phyloP scores from a whole-genome alignment of 192 early-diverging fungal species.

The Coemansia sp. region DNA sequence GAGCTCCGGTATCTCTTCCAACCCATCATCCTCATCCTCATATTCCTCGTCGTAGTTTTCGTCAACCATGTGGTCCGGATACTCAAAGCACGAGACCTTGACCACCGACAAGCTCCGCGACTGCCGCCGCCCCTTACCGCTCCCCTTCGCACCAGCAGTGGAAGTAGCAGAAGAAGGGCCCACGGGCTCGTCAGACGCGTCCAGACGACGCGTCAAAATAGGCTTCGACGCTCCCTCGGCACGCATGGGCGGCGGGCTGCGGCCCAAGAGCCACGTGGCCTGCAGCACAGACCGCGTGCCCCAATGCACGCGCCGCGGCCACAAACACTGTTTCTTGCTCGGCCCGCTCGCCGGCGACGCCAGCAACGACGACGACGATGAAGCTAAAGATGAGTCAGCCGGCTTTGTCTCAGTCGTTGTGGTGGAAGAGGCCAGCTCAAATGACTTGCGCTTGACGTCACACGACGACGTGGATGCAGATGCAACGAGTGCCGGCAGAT shows the following conservation, averaged over 20 bases:
- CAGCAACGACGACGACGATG: neutral
- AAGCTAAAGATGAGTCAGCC: too few species aligned
- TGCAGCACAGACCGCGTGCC: conserved; percentile 19
- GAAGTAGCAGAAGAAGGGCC: too few species aligned
- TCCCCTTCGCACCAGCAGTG: neutral
- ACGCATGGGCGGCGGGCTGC: neutral
- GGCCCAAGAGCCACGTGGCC: conserved; percentile 15
- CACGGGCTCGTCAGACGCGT: neutral
- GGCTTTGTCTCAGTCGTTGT: too few species aligned
- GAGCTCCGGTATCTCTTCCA: neutral
- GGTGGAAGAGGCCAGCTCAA: neutral
- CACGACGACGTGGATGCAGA: neutral
- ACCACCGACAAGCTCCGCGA: conserved; percentile 10
- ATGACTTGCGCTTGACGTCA: neutral
- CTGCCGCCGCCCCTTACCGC: neutral
- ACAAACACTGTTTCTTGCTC: conserved; percentile 31
- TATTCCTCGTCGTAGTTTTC: neutral
- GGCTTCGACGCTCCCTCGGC: neutral
- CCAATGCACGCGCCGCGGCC: conserved; percentile 27
- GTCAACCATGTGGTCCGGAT: conserved; percentile 13
- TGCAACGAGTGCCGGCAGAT: neutral
- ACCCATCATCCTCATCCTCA: neutral
- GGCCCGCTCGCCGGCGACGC: conserved; percentile 11
- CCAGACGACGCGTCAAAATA: conserved; percentile 3
- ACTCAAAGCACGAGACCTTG: conserved; percentile 32